Conservation (phyloP, 106 monocot species). For the Acorus calamus region DNA sequence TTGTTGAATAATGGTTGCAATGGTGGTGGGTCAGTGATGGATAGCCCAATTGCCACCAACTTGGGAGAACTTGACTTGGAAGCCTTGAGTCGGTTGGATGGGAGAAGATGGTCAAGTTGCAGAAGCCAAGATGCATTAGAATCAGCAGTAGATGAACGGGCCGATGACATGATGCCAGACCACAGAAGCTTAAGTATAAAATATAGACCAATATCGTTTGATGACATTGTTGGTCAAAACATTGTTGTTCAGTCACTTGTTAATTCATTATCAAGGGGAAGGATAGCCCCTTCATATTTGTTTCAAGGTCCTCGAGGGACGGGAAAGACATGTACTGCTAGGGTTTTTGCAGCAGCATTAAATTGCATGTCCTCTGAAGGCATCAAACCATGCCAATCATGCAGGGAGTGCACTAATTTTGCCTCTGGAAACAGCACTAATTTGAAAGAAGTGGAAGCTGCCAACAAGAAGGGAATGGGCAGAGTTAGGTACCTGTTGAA, state of each 20-base stretch:
- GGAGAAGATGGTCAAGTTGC: slow-evolving; percentile 15
- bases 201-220: slow-evolving; percentile 41
- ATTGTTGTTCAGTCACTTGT: slow-evolving; percentile 49
- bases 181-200: slow-evolving; percentile 42
- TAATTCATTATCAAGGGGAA: slow-evolving; percentile 38
- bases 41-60: slow-evolving; percentile 2
- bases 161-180: neutral
- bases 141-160: neutral
- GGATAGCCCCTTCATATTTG: slow-evolving; percentile 55
- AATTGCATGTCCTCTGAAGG: slow-evolving; percentile 38
- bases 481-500: slow-evolving; percentile 27
- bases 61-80: slow-evolving; percentile 27
- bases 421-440: slow-evolving; percentile 9
- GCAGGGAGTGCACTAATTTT: slow-evolving; percentile 30
- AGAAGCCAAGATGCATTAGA: slow-evolving; percentile 11
- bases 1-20: slow-evolving; percentile 10
- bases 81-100: slow-evolving; percentile 17
- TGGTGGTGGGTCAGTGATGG: slow-evolving; percentile 4
- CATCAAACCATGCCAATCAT: slow-evolving; percentile 48
- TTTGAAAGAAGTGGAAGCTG: slow-evolving; percentile 43
- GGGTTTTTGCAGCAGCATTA: slow-evolving; percentile 52
- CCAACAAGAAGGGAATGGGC: slow-evolving; percentile 23
- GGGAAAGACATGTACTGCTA: slow-evolving; percentile 58
- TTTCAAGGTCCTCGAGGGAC: slow-evolving; percentile 74
- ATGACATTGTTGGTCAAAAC: slow-evolving; percentile 57